These are phyloP conservation scores for Trichosporon sp. DNA, from an alignment of 1,284 basidiomycete genomes.

Conservation along the genomic window DNA sequence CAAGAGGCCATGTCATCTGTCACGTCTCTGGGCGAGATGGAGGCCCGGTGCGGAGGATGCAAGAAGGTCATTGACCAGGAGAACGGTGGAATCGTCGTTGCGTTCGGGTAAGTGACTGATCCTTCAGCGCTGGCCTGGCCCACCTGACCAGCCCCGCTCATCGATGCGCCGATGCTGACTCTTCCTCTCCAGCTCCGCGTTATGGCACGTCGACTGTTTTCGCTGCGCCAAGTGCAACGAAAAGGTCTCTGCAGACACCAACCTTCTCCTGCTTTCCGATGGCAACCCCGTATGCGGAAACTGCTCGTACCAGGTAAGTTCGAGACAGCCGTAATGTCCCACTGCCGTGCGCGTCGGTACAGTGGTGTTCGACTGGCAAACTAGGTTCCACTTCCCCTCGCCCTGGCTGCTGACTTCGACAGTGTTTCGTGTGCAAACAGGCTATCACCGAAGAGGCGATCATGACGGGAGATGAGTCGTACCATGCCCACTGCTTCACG, in stretches of 20 bases:
- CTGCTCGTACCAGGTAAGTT: constrained; percentile 72
- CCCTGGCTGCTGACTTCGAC: constrained; percentile 1
- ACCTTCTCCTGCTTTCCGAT: constrained; percentile 89
- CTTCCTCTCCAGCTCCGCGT: constrained; percentile 32
- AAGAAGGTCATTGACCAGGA: constrained; percentile 74
- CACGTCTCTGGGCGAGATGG: constrained; percentile 27
- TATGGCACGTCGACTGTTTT: constrained; percentile 51
- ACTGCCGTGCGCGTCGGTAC: not conserved
- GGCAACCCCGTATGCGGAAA: constrained; percentile 94
- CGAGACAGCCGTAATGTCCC: constrained; percentile 11
- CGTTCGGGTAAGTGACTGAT: constrained; percentile 65
- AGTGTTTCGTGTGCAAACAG: constrained; percentile 83
- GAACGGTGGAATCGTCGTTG: constrained; percentile 78
- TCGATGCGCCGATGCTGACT: constrained; percentile 4
- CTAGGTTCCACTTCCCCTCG: not conserved
- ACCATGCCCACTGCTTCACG: constrained; percentile 97
- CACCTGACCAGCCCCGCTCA: not conserved
- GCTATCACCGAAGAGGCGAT: constrained; percentile 96
- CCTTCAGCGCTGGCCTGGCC: not conserved
- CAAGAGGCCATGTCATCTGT: constrained; percentile 6
- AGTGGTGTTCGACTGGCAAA: not conserved
- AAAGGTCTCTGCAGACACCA: constrained; percentile 72
- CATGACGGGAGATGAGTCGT: constrained; percentile 98
- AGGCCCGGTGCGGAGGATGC: constrained; percentile 69
- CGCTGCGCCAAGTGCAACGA: constrained; percentile 54